phyloP scores from a whole-genome alignment of 768 basidiomycete species.

The Aureoboletus auriporus region DNA sequence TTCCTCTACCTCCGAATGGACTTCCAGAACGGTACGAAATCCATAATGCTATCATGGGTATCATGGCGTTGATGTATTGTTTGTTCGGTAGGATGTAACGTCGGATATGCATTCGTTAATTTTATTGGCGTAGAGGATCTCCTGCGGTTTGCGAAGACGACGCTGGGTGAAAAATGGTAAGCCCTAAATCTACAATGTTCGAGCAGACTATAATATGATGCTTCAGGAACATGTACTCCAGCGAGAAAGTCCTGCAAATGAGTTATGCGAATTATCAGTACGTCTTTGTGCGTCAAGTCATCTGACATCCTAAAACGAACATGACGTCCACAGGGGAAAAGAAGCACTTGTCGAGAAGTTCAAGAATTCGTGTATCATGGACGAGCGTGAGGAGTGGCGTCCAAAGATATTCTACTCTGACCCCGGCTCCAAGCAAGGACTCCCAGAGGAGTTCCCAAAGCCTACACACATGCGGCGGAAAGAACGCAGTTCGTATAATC shows the following conservation, averaged over 20 bases:
- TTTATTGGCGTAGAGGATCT: slow-evolving; percentile 79
- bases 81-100: slow-evolving; percentile 59
- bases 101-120: slow-evolving; percentile 87
- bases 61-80: slow-evolving; percentile 1
- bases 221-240: slow-evolving; percentile 84
- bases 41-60: not conserved
- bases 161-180: slow-evolving; percentile 80
- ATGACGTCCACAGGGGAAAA: slow-evolving; percentile 57
- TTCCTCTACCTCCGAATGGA: slow-evolving; percentile 89
- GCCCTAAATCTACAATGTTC: slow-evolving; percentile 12
- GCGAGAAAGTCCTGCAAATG: slow-evolving; percentile 88
- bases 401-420: slow-evolving; percentile 82
- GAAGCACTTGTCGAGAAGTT: slow-evolving; percentile 90
- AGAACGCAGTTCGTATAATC: slow-evolving; percentile 77
- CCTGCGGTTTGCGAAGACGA: slow-evolving; percentile 66
- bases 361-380: slow-evolving; percentile 89
- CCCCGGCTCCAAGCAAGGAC: slow-evolving; percentile 64
- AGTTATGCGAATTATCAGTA: slow-evolving; percentile 92
- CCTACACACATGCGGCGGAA: slow-evolving; percentile 80
- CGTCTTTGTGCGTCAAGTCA: slow-evolving; percentile 27
- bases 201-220: slow-evolving; percentile 4
- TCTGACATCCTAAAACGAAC: slow-evolving; percentile 7
- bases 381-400: slow-evolving; percentile 77
- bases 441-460: slow-evolving; percentile 76
- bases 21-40: slow-evolving; percentile 65